Evolutionary conservation across 2,329 filamentous ascomycete genomes (phyloP).

Genomic region (Purpureocillium takamizusanense): DNA sequence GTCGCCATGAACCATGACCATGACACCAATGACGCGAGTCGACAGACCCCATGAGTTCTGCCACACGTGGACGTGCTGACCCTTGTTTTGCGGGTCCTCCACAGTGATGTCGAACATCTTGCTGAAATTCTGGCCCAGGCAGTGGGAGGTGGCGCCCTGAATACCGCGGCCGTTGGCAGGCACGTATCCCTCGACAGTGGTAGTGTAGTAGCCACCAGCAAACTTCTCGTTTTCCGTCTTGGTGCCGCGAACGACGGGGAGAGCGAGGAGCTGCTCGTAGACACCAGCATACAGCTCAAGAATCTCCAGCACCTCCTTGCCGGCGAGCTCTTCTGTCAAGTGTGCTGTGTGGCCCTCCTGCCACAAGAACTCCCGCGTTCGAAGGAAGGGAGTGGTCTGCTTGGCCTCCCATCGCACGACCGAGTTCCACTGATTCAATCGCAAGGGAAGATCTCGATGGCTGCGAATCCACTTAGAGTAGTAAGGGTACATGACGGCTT

Average conservation of each 20-base stretch:
- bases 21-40: conserved; percentile 93
- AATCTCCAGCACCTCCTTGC: conserved; percentile 83
- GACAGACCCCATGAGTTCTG: conserved; percentile 99
- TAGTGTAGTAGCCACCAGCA: conserved; percentile 91
- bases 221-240: conserved; percentile 99
- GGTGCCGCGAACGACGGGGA: conserved; percentile 83
- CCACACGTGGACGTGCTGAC: conserved; percentile 80
- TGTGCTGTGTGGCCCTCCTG: conserved; percentile 93
- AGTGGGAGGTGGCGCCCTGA: conserved; percentile 91
- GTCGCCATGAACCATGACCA: conserved; percentile 97
- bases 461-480: conserved; percentile 96
- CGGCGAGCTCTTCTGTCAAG: conserved; percentile 72
- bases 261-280: conserved; percentile 88
- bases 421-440: conserved; percentile 97
- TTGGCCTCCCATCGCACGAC: conserved; percentile 94
- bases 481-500: conserved; percentile 89
- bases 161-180: conserved; percentile 93
- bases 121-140: conserved; percentile 93
- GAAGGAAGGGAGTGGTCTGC: conserved; percentile 77
- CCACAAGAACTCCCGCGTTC: conserved; percentile 94
- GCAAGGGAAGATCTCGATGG: conserved; percentile 87
- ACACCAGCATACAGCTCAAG: conserved; percentile 86
- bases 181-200: conserved; percentile 94
- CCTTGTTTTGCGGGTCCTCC: conserved; percentile 79
- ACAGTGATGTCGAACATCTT: conserved; percentile 99